phyloP scores from a whole-genome alignment of 371 early-diverging fungal species.

The Conidiobolus incongruus region DNA sequence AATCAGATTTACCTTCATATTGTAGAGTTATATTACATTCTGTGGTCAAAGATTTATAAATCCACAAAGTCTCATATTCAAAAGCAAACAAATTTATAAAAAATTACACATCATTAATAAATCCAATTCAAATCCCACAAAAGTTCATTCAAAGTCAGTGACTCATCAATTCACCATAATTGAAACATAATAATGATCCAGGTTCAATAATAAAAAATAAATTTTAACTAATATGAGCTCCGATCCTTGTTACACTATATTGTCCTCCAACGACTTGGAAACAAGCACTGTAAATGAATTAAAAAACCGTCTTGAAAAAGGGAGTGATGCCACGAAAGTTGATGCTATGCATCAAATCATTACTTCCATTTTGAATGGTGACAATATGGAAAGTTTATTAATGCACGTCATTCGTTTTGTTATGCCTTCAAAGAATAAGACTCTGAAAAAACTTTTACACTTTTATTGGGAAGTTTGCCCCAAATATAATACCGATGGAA shows the following conservation, averaged over 20 bases:
- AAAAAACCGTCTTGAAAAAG: constrained; percentile 62
- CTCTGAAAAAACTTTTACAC: constrained; percentile 74
- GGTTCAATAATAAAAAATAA: no score
- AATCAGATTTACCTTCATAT: no score
- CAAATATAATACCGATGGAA: constrained; percentile 76
- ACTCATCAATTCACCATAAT: no score
- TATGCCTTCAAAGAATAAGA: constrained; percentile 6
- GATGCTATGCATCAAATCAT: constrained; percentile 84
- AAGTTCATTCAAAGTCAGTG: no score
- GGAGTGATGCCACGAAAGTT: constrained; percentile 74
- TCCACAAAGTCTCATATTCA: no score
- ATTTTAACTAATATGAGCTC: constrained; percentile 6
- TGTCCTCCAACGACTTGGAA: constrained; percentile 37
- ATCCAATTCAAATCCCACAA: no score
- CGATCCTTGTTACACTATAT: constrained; percentile 42
- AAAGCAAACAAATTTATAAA: no score
- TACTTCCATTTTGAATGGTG: constrained; percentile 76
- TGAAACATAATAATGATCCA: no score
- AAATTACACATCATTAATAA: no score
- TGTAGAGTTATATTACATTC: no score
- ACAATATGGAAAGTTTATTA: constrained; percentile 65
- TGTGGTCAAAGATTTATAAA: no score
- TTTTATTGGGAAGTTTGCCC: constrained; percentile 95
- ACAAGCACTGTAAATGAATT: constrained; percentile 33
- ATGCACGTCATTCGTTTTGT: constrained; percentile 69